Evolutionary conservation across 2,329 filamentous ascomycete species (phyloP).

Genomic region (Monilinia aucupariae): DNA sequence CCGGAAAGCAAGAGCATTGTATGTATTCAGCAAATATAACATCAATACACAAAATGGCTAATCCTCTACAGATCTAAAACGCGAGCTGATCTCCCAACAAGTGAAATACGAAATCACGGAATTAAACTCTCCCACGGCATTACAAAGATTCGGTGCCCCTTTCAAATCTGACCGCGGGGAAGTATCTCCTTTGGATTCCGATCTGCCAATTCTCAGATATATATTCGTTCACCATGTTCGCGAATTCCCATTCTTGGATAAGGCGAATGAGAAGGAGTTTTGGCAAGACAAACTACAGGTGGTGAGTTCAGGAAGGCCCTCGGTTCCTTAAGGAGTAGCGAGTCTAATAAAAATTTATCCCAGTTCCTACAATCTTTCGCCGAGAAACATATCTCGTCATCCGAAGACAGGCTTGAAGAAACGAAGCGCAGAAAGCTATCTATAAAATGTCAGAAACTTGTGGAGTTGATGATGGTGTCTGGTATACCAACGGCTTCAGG

Average conservation of each 20-base stretch:
- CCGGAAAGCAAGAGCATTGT: conserved; percentile 98
- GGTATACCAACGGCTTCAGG: conserved; percentile 92
- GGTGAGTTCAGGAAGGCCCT: conserved; percentile 48
- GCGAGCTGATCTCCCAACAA: conserved; percentile 87
- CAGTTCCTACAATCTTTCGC: conserved; percentile 97
- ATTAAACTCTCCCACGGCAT: conserved; percentile 87
- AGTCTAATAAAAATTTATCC: conserved; percentile 14
- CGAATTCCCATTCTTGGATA: conserved; percentile 95
- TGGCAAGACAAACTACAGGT: conserved; percentile 98
- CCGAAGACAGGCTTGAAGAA: conserved; percentile 90
- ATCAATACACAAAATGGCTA: conserved; percentile 8
- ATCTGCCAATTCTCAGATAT: conserved; percentile 86
- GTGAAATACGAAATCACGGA: conserved; percentile 86
- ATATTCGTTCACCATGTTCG: conserved; percentile 98
- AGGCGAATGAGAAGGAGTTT: conserved; percentile 96
- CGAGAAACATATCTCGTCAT: conserved; percentile 93
- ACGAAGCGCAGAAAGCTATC: conserved; percentile 92
- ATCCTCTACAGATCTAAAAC: conserved; percentile 69
- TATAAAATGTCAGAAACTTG: conserved; percentile 86
- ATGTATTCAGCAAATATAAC: conserved; percentile 36
- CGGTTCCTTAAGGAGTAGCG: neutral
- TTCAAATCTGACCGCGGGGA: conserved; percentile 92
- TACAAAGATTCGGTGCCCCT: conserved; percentile 90
- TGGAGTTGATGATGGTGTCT: conserved; percentile 99
- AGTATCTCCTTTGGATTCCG: conserved; percentile 86